Evolutionary conservation across 2,329 filamentous ascomycete species (phyloP), one percentile per base, ranked within the genome.

Genomic region (Amphichorda felina): DNA sequence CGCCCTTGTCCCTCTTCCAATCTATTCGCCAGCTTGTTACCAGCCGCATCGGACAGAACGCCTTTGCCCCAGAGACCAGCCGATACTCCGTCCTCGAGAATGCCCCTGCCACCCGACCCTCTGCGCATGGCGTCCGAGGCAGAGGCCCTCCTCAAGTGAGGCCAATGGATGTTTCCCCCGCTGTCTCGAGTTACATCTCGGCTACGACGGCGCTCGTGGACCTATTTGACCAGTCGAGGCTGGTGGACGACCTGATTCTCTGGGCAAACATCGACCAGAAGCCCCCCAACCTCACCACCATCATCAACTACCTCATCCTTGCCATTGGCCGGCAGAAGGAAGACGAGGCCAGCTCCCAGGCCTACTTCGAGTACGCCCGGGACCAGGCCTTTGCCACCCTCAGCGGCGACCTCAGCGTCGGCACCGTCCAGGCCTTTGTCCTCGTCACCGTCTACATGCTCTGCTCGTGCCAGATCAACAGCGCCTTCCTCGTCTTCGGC

Each of bases 1-100:
- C 69, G 4, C 69, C 69, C 1, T 50, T 73, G 15, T 72, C 68
- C 0, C 66, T 73, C 40, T 72, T 72, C 43, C 68, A 72, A 42
- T 70, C 66, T 0, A 63, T 72, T 6, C 57, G 68, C 2, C 62
- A 69, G 42, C 58, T 73, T 14, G 66, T 72, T 16, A 69, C 62
- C 0, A 60, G 56, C 0, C 53, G 60, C 5, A 60, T 72, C 24
- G 67, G 68, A 14, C 55, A 60, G 10, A 55, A 64, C 32, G 68
- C 66, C 2, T 72, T 72, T 40, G 62, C 67, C 2, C 65, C 68
- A 1, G 62, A 70, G 39, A 64, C 63, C 3, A 67, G 60, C 36
- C 63, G 61, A 7, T 66, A 63, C 40, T 70, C 65, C 0, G 63
- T 66, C 10, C 53, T 71, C 6, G 66, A 70, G 38, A 39, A 7